Conservation (phyloP, 495 filamentous ascomycete species). For the Neurospora sp. region DNA sequence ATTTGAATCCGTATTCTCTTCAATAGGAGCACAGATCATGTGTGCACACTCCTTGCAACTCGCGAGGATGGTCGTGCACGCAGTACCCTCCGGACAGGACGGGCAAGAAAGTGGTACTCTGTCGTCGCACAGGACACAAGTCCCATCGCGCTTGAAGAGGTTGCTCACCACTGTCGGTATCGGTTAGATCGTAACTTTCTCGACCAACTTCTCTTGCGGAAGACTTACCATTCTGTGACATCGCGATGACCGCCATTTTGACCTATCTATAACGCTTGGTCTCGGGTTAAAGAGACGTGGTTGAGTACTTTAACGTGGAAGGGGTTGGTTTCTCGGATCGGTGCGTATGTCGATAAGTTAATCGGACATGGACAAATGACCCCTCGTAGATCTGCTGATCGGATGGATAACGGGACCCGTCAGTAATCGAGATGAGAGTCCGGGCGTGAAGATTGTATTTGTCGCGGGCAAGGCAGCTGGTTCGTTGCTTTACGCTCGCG, state of each 20-base stretch:
- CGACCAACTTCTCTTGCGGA: background rate
- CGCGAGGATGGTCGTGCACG: slow-evolving; percentile 28
- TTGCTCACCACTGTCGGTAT: background rate
- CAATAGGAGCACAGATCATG: slow-evolving; percentile 29
- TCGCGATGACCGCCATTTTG: slow-evolving; percentile 9
- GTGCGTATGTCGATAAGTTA: slow-evolving; percentile 1
- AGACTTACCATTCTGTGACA: slow-evolving; percentile 3
- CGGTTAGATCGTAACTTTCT: background rate
- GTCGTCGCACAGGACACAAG: slow-evolving; percentile 15
- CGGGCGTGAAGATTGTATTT: background rate
- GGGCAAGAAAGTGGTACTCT: slow-evolving; percentile 16
- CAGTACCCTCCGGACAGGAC: slow-evolving; percentile 8
- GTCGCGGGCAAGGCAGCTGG: background rate
- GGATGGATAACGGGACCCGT: background rate
- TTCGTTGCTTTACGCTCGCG: background rate
- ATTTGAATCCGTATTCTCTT: background rate
- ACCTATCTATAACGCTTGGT: background rate
- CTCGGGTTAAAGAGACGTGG: background rate
- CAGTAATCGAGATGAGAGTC: background rate
- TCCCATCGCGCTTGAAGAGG: slow-evolving; percentile 13
- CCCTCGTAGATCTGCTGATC: slow-evolving; percentile 15
- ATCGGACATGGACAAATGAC: slow-evolving; percentile 6
- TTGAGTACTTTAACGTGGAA: background rate
- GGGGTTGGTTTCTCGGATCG: slow-evolving; percentile 4
- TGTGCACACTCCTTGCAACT: slow-evolving; percentile 24